Evolutionary conservation across 148 eudicot species (phyloP).

Genomic region (Beta vulgaris): DNA sequence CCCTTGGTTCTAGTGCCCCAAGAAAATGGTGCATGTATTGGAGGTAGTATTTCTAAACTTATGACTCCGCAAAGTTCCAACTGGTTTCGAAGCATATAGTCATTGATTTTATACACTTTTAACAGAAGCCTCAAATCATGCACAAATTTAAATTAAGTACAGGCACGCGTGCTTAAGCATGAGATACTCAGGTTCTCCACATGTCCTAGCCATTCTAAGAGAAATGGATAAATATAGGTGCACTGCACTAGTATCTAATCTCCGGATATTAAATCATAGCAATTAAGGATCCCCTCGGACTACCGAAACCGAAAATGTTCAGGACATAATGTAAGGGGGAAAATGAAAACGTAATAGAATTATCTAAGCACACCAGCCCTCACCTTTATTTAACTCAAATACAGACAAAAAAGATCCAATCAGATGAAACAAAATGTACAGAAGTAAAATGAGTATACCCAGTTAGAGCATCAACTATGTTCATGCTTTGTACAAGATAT

Average conservation of each 20-base stretch:
- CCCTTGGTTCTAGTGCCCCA: too few relatives aligned
- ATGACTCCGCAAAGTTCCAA: too few relatives aligned
- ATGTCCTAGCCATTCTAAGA: background rate
- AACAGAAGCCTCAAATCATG: background rate
- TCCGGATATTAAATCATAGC: background rate
- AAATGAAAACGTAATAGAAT: background rate
- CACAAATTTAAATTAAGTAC: background rate
- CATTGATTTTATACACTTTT: background rate
- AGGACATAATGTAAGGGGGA: background rate
- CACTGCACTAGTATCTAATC: background rate
- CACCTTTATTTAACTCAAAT: background rate
- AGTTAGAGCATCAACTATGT: too few relatives aligned
- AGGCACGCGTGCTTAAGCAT: background rate
- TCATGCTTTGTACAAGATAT: too few relatives aligned
- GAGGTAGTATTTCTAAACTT: too few relatives aligned
- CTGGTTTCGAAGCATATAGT: background rate
- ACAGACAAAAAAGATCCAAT: background rate
- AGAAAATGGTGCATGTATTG: too few relatives aligned
- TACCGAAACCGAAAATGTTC: background rate
- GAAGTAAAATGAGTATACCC: too few relatives aligned
- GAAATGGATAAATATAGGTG: background rate
- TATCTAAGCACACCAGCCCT: background rate
- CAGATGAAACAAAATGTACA: too few relatives aligned
- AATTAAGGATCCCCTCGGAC: background rate
- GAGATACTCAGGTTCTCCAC: background rate